phyloP scores from a whole-genome alignment of 768 basidiomycete genomes.

The Leccinum sublutescens region DNA sequence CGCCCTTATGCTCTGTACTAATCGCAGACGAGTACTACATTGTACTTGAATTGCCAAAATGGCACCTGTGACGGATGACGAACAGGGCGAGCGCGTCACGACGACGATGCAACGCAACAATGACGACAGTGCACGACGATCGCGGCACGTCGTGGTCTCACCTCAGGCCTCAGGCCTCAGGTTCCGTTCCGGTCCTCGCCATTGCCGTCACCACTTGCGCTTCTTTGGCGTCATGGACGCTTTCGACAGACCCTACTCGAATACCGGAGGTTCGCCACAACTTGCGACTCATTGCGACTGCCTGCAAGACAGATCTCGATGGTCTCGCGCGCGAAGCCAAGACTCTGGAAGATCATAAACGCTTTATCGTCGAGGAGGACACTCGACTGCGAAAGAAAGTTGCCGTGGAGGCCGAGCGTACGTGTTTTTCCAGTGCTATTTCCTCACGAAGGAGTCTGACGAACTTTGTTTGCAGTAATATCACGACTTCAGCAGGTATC shows the following conservation, averaged over 20 bases:
- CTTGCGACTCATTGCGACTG: slow-evolving; percentile 79
- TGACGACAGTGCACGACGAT: no score
- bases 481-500: slow-evolving; percentile 75
- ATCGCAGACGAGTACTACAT: no score
- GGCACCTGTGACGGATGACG: no score
- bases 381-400: slow-evolving; percentile 64
- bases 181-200: no score
- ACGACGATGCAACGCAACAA: no score
- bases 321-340: slow-evolving; percentile 90
- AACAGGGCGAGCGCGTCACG: slow-evolving; percentile 25
- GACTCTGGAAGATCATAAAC: slow-evolving; percentile 74
- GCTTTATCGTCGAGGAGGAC: slow-evolving; percentile 70
- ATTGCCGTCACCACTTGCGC: no score
- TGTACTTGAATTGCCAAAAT: no score
- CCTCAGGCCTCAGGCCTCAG: no score
- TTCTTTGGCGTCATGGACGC: slow-evolving; percentile 77
- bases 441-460: slow-evolving; percentile 8
- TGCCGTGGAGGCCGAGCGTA: slow-evolving; percentile 75
- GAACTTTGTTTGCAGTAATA: slow-evolving; percentile 52
- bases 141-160: no score
- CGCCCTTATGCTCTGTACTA: no score
- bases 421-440: slow-evolving; percentile 23
- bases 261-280: slow-evolving; percentile 98
- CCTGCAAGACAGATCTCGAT: slow-evolving; percentile 81
- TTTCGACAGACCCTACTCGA: slow-evolving; percentile 80